Evolutionary conservation across 2,329 filamentous ascomycete species (phyloP).

Genomic region (Samsoniella hepiali): DNA sequence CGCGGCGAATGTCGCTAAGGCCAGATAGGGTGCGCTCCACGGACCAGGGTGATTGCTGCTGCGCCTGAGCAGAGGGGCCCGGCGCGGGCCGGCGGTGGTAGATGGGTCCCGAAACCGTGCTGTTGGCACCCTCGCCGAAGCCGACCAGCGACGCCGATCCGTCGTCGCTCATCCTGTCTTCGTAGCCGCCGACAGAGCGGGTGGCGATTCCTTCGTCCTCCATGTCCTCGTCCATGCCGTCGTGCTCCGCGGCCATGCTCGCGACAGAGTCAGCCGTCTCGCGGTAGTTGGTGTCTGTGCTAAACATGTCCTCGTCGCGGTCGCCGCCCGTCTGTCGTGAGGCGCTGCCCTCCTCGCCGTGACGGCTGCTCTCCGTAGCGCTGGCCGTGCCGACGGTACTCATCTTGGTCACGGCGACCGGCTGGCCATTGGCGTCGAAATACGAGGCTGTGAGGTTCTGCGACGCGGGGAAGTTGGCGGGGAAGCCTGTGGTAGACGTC

Average conservation of each 20-base stretch:
- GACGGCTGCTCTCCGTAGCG: slow-evolving; percentile 74
- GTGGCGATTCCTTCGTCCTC: slow-evolving; percentile 44
- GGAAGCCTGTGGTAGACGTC: slow-evolving; percentile 46
- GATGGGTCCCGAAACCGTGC: slow-evolving; percentile 77
- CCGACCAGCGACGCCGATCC: slow-evolving; percentile 80
- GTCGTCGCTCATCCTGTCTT: slow-evolving; percentile 82
- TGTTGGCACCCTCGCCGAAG: slow-evolving; percentile 88
- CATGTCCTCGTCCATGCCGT: slow-evolving; percentile 53
- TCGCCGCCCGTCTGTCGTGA: slow-evolving; percentile 53
- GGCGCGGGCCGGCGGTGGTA: slow-evolving; percentile 53
- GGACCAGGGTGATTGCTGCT: slow-evolving; percentile 36
- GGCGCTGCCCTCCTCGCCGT: slow-evolving; percentile 50
- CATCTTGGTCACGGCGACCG: slow-evolving; percentile 66
- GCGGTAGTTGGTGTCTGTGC: slow-evolving; percentile 60
- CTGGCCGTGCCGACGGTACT: slow-evolving; percentile 90
- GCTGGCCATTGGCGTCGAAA: slow-evolving; percentile 75
- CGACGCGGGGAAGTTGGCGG: slow-evolving; percentile 36
- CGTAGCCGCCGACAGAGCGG: slow-evolving; percentile 49
- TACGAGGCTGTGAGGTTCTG: slow-evolving; percentile 61
- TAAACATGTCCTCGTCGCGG: slow-evolving; percentile 65
- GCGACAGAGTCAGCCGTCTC: slow-evolving; percentile 59
- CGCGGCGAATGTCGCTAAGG: slow-evolving; percentile 41
- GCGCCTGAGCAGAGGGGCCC: slow-evolving; percentile 34
- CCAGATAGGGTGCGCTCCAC: slow-evolving; percentile 52
- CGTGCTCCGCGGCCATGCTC: slow-evolving; percentile 44